Evolutionary conservation across 371 early-diverging fungal species (phyloP).

Genomic region (Apophysomyces elegans): DNA sequence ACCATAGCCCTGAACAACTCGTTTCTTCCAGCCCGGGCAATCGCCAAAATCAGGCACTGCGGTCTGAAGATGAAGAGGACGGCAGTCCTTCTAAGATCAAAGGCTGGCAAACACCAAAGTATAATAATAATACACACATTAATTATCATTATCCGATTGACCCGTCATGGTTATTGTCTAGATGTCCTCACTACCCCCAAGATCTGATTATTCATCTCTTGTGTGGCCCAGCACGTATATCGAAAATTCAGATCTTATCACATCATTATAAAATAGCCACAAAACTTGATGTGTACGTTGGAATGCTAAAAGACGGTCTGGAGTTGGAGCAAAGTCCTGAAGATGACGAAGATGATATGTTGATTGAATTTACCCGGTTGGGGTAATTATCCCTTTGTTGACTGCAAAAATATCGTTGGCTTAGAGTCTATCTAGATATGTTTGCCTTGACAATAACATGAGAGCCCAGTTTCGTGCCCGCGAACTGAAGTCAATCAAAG

Average conservation of each 20-base stretch:
- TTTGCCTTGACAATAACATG: slow-evolving; percentile 50
- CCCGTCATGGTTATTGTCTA: slow-evolving; percentile 23
- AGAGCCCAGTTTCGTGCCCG: slow-evolving; percentile 56
- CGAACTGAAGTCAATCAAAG: slow-evolving; percentile 77
- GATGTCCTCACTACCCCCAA: slow-evolving; percentile 78
- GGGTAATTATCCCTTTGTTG: slow-evolving; percentile 10
- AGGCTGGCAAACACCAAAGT: slow-evolving; percentile 59
- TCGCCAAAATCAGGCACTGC: slow-evolving; percentile 13
- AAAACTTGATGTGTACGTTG: slow-evolving; percentile 74
- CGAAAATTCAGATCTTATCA: slow-evolving; percentile 73
- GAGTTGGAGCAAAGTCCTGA: slow-evolving; percentile 15
- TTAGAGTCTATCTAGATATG: slow-evolving; percentile 31
- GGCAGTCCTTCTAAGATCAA: slow-evolving; percentile 30
- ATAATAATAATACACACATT: not conserved
- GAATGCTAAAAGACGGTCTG: slow-evolving; percentile 35
- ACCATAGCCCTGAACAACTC: slow-evolving; percentile 42
- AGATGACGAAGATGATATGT: slow-evolving; percentile 21
- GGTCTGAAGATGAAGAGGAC: slow-evolving; percentile 11
- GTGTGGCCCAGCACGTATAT: slow-evolving; percentile 63
- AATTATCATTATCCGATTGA: not conserved
- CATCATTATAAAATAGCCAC: slow-evolving; percentile 87
- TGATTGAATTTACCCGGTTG: slow-evolving; percentile 23
- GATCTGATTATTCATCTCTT: slow-evolving; percentile 65
- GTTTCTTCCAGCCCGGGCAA: slow-evolving; percentile 41
- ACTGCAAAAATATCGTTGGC: not conserved